Evolutionary conservation across 1,284 basidiomycete genomes (phyloP), one percentile per base, ranked within the genome.

Genomic region (Rhodotorula sp.): DNA sequence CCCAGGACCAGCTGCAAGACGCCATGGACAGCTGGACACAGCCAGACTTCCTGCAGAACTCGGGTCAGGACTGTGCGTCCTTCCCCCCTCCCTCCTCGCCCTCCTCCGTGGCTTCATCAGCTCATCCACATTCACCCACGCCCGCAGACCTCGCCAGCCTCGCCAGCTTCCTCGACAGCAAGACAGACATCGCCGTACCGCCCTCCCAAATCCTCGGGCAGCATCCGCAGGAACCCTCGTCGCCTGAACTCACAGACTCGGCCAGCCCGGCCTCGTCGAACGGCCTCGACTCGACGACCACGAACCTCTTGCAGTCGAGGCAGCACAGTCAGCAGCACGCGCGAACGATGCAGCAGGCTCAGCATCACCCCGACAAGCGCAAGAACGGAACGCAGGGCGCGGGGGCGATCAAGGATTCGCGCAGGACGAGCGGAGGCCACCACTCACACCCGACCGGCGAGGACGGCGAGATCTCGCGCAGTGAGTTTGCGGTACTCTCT

Each of bases 331-430:
- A n/a, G 18, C 15, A 46, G 46, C 56, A 11, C n/a, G 11, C n/a
- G 20, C 9, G 31, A 31, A 34, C 40, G 7, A 44, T 18, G 10
- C 40, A 44, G 16, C 40, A 44, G 40, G 40, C 40, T 11, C 40
- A 44, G 13, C 40, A 13, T 24, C 15, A 37, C 24, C 24, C 31
- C n/a, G 68, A 69, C 40, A 69, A 69, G 60, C 54, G 68, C 44
- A 69, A 69, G 57, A 46, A 37, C n/a, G 52, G 56, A 3, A 16
- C 56, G 0, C 24, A 28, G 5, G 22, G 37, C 9, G 30, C 51
- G 15, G 64, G 61, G 34, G 68, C 68, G 15, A 59, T 69, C 61
- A 69, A 69, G 61, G 68, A 69, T 53, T 37, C 44, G 10, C 44
- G 58, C 24, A 47, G 47, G 15, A 46, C n/a, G 31, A 28, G 46